Evolutionary conservation across 2,329 filamentous ascomycete genomes (phyloP).

Genomic region (Rhynchosporium agropyri): DNA sequence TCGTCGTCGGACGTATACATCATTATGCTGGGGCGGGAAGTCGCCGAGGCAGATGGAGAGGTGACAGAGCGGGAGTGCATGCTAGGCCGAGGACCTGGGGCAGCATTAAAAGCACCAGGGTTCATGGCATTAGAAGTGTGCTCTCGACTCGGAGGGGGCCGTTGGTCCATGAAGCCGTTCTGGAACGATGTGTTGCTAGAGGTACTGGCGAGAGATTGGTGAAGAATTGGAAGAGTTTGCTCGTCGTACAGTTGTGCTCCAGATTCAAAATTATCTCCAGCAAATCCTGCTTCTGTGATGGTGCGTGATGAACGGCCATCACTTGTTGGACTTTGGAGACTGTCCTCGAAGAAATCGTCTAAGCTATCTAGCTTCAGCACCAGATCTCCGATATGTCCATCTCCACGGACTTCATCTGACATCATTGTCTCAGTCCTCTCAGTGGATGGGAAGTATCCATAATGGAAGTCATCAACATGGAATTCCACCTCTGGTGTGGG

Average conservation of each 20-base stretch:
- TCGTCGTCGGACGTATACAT: conserved; percentile 77
- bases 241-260: conserved; percentile 88
- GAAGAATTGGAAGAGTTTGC: conserved; percentile 85
- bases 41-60: conserved; percentile 67
- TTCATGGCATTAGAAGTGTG: conserved; percentile 63
- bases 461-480: conserved; percentile 77
- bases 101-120: conserved; percentile 58
- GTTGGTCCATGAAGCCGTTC: conserved; percentile 79
- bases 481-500: conserved; percentile 88
- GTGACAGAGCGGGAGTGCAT: conserved; percentile 84
- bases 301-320: conserved; percentile 65
- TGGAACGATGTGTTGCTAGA: conserved; percentile 78
- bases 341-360: conserved; percentile 80
- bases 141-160: conserved; percentile 61
- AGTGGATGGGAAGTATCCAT: conserved; percentile 64
- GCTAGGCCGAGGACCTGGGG: conserved; percentile 57
- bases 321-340: conserved; percentile 57
- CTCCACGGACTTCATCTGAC: conserved; percentile 70
- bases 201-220: conserved; percentile 73
- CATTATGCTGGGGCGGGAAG: conserved; percentile 54
- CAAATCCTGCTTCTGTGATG: conserved; percentile 66
- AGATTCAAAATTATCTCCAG: conserved; percentile 68
- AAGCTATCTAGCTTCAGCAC: conserved; percentile 78
- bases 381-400: conserved; percentile 78
- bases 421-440: conserved; percentile 85